These are phyloP conservation scores for Acrodontium crateriforme DNA, from an alignment of 2,329 filamentous ascomycete species.

Conservation along the genomic window DNA sequence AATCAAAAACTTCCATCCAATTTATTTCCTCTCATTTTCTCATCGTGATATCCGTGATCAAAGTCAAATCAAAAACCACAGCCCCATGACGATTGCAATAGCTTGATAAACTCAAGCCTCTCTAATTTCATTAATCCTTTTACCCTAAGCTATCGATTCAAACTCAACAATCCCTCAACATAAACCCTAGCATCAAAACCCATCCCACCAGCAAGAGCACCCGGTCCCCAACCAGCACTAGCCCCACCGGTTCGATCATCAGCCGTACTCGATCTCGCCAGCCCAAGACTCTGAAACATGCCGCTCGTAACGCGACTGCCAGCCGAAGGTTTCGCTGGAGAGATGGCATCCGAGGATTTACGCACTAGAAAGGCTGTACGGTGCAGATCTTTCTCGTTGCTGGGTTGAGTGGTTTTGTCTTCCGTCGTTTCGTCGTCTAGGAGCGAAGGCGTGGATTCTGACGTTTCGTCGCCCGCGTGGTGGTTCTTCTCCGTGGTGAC, in stretches of 20 bases:
- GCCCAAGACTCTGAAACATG: conserved; percentile 15
- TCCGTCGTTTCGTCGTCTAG: neutral
- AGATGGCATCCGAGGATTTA: conserved; percentile 16
- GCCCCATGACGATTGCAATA: too few species aligned
- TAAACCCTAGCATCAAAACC: conserved; percentile 65
- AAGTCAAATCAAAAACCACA: too few species aligned
- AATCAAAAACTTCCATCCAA: too few species aligned
- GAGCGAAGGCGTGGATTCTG: neutral
- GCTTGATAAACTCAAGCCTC: too few species aligned
- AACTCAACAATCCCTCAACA: conserved; percentile 55
- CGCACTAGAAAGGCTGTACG: conserved; percentile 31
- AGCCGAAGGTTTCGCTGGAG: neutral
- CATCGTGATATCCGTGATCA: too few species aligned
- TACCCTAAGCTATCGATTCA: conserved; percentile 35
- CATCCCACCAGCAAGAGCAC: conserved; percentile 55
- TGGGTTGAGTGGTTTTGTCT: neutral
- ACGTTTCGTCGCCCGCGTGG: neutral
- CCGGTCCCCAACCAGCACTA: conserved; percentile 20
- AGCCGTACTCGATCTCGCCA: conserved; percentile 9
- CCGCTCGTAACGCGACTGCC: conserved; percentile 15
- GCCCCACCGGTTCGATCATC: conserved; percentile 11
- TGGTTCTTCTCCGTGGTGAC: too few species aligned
- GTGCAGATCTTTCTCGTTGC: conserved; percentile 8
- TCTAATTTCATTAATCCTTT: neutral
- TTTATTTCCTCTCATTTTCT: too few species aligned